Percentiles rank a stretch among this genome's conserved stretches.
These are phyloP conservation scores for Pythium monospermum DNA, from an alignment of 352 stramenopile genomes.

Conservation along the genomic window DNA sequence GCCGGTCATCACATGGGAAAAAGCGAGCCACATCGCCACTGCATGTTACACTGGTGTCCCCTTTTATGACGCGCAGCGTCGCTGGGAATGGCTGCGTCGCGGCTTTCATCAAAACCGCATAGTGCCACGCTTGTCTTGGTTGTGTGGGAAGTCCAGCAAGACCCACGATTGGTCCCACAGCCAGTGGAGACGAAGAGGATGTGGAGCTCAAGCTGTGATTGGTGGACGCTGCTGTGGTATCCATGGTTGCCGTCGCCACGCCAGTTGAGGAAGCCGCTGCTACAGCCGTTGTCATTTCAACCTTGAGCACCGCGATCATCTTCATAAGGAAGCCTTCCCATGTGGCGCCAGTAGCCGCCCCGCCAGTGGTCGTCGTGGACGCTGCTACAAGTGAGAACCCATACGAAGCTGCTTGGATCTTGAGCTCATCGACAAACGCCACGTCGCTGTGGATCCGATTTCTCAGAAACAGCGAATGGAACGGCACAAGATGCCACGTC, in stretches of 20 bases:
- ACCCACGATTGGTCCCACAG: not conserved
- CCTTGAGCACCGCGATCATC: slow-evolving; percentile 44
- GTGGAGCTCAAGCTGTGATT: too few relatives aligned
- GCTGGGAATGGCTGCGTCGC: slow-evolving; percentile 48
- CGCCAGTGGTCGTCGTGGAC: slow-evolving; percentile 15
- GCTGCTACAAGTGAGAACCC: slow-evolving; percentile 49
- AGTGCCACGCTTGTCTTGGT: slow-evolving; percentile 58
- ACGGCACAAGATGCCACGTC: slow-evolving; percentile 24
- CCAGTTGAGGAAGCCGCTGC: too few relatives aligned
- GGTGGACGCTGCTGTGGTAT: too few relatives aligned
- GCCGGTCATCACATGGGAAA: slow-evolving; percentile 51
- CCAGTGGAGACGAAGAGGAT: not conserved
- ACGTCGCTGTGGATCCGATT: slow-evolving; percentile 32
- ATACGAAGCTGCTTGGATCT: slow-evolving; percentile 47
- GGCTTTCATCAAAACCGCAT: slow-evolving; percentile 66
- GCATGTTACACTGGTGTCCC: slow-evolving; percentile 24
- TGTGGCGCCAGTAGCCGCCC: slow-evolving; percentile 26
- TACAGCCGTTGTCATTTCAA: slow-evolving; percentile 1
- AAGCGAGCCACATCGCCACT: slow-evolving; percentile 51
- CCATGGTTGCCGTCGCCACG: too few relatives aligned
- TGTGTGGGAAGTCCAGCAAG: too few relatives aligned
- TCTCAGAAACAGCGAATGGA: slow-evolving; percentile 38
- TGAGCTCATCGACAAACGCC: slow-evolving; percentile 45
- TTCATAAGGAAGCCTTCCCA: slow-evolving; percentile 56
- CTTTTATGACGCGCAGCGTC: slow-evolving; percentile 36